Base-by-base conservation (phyloP, 2,329 filamentous ascomycete species). In the Alternaria dauci region DNA sequence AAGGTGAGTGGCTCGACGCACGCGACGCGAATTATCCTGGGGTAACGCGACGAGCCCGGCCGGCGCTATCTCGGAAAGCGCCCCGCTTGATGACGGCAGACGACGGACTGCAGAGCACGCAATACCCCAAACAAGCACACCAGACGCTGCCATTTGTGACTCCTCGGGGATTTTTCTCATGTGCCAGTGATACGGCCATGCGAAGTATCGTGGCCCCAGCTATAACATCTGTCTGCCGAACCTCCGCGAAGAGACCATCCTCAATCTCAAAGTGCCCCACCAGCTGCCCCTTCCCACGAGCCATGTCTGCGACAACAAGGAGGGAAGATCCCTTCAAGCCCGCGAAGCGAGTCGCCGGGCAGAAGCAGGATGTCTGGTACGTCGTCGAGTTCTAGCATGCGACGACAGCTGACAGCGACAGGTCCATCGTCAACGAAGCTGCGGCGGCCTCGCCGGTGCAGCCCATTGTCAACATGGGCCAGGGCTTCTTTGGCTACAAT, bases 401-500 rank as follows among this genome's bases (percentile, higher is more conserved):
- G 23, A 16, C 39, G 16, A 20, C 28, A 25, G 6, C 55, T 61
- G 20, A 46, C 39, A 28, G 4, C 2, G 2, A 16, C 60, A 87
- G 86, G 86, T 86, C 86, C 18, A 89, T 90, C 66, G 85, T 90
- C 75, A 90, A 90, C 67, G 88, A 90, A 76, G 88, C 88, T 4
- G 88, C 88, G 5, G 85, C 86, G 12, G 85, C 85, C 46, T 88
- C 87, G 20, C 86, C 86, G 1, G 83, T 89, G 42, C 85, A 89
- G 76, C 88, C 88, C 52, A 88, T 89, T 61, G 86, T 89, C 62
- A 90, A 90, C 77, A 89, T 90, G 87, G 88, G 88, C 52, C 88
- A 90, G 78, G 87, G 88, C 55, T 93, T 93, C 84, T 94, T 93
- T 70, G 94, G 94, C 59, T 98, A 98, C 80, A 98, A 98, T 76